Evolutionary conservation across 192 early-diverging fungal species (phyloP), one percentile per base, ranked within the genome.

Genomic region (Entomortierella chlamydospora): DNA sequence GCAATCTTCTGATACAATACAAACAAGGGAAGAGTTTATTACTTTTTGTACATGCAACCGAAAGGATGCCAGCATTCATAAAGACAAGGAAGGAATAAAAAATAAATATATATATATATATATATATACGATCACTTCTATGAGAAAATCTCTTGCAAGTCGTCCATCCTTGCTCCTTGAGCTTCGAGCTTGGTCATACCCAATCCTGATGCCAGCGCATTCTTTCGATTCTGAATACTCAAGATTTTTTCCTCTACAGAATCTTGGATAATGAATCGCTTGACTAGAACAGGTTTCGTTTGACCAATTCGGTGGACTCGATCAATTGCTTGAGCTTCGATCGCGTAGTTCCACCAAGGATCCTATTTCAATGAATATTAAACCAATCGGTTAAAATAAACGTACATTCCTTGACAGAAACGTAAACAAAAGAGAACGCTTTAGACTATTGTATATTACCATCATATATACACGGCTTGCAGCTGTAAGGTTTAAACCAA

Each of bases 231-330:
- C 70, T 97, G 96, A 22, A 98, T 87, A 54, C 71, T 64, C 69
- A 96, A 67, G 61, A 98, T 96, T 77, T 90, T 90, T 81, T 97
- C 94, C 69, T 98, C 97, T 2, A 98, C 91, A 61, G 92, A 90
- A 53, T 87, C 81, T 25, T 86, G 64, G 25, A 94, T 83, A 67
- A 94, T 85, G 52, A 93, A 89, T 37, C 92, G 85, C 23, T 85
- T 89, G 2, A 94, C 92, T 17, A 87, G 63, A 12, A 95, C 91
- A 5, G 88, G 86, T 23, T 72, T 54, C 12, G 60, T 82, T 73
- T 95, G 94, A 28, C 94, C 94, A 29, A 95, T 88, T 10, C 94
- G 87, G 70, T 95, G 91, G 4, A 95, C 90, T 43, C 94, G 88
- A 73, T 95, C 94, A 25, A 95, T 91, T 0, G 94, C 94, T 81